Evolutionary conservation across 805 yeast genomes (phyloP).

Genomic region (Myxozyma vanderwaltii): DNA sequence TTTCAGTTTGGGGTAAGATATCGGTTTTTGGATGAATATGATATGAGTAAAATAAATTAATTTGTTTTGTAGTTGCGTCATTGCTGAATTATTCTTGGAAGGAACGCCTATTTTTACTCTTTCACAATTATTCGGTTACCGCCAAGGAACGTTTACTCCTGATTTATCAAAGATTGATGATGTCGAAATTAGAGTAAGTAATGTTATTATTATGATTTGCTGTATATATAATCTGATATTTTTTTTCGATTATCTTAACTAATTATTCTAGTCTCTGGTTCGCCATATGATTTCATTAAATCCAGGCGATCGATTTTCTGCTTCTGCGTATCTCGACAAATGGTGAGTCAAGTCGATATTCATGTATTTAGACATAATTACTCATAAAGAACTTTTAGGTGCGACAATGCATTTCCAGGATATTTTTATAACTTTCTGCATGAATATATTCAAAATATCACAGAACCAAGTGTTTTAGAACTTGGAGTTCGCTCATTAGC

Average conservation of each 20-base stretch:
- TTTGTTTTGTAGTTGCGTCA: conserved; percentile 56
- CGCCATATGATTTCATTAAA: conserved; percentile 62
- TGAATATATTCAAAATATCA: conserved; percentile 59
- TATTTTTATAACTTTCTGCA: conserved; percentile 54
- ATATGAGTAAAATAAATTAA: conserved; percentile 38
- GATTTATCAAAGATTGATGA: conserved; percentile 60
- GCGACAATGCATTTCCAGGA: conserved; percentile 31
- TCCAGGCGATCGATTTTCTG: conserved; percentile 61
- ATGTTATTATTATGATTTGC: background rate
- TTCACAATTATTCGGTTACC: conserved; percentile 83
- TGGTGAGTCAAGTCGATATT: conserved; percentile 58
- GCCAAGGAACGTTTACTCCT: conserved; percentile 66
- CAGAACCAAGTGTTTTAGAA: conserved; percentile 33
- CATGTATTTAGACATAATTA: conserved; percentile 48
- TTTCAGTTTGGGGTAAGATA: conserved; percentile 43
- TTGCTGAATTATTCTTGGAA: conserved; percentile 84
- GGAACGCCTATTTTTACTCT: conserved; percentile 85
- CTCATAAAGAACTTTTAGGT: conserved; percentile 1
- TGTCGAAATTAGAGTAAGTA: conserved; percentile 47
- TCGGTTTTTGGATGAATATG: conserved; percentile 57
- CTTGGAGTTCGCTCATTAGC: conserved; percentile 32
- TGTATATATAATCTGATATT: background rate
- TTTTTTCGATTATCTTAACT: background rate
- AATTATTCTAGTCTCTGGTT: conserved; percentile 47
- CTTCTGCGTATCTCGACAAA: conserved; percentile 54